These are phyloP conservation scores for Wickerhamiella kazuoi DNA, from an alignment of 805 yeast genomes.

Conservation along the genomic window DNA sequence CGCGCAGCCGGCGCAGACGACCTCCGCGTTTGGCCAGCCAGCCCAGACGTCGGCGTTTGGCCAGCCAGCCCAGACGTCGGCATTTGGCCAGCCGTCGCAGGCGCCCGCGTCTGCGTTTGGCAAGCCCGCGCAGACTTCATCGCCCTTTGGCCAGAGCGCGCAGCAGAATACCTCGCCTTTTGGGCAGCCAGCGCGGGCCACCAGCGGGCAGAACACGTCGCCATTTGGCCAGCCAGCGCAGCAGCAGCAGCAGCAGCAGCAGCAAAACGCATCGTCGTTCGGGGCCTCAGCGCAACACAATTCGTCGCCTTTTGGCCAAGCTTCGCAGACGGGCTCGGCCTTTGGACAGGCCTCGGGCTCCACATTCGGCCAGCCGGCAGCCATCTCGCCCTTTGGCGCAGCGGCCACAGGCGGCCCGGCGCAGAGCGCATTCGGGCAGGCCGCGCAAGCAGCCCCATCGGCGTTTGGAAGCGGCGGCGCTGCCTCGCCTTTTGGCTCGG, in stretches of 20 bases:
- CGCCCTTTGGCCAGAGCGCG: background rate
- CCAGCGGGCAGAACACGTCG: constrained; percentile 3
- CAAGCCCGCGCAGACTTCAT: constrained; percentile 1
- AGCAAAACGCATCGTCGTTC: background rate
- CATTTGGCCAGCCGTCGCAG: constrained; percentile 5
- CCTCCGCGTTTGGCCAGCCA: constrained; percentile 1
- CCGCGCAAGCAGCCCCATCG: background rate
- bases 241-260: no score
- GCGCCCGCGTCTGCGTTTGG: constrained; percentile 5
- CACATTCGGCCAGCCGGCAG: background rate
- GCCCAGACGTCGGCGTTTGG: no score
- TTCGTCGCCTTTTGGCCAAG: constrained; percentile 15
- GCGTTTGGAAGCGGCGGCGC: constrained; percentile 1
- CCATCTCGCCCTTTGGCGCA: background rate
- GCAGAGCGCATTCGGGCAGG: no score
- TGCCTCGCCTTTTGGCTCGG: constrained; percentile 2
- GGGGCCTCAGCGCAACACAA: background rate
- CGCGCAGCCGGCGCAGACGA: no score
- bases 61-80: background rate
- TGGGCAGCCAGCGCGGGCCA: constrained; percentile 9
- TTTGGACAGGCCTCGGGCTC: constrained; percentile 5
- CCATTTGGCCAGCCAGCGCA: constrained; percentile 5
- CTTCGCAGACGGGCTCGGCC: background rate
- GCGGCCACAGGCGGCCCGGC: no score
- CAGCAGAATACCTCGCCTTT: constrained; percentile 10